Evolutionary conservation across 2,329 filamentous ascomycete species (phyloP).

Genomic region (Fusarium nygamai): DNA sequence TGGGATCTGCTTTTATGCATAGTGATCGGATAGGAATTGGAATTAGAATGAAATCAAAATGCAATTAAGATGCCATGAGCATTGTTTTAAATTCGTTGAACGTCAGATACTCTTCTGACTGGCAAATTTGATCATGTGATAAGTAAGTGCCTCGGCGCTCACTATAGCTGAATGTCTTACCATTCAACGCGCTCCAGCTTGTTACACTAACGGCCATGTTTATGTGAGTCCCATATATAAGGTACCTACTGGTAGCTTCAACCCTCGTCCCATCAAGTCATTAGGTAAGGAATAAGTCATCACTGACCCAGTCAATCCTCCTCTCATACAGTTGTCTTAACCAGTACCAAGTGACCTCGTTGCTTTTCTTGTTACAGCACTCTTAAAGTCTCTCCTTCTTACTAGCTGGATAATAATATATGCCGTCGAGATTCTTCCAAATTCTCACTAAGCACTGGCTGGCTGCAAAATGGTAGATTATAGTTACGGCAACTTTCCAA

Average conservation of each 20-base stretch:
- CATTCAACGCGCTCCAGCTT: no score
- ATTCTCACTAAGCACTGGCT: not conserved
- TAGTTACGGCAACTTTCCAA: not conserved
- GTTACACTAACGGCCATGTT: not conserved
- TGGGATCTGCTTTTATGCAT: conserved; percentile 4
- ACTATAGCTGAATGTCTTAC: not conserved
- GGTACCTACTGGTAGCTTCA: not conserved
- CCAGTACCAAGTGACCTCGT: not conserved
- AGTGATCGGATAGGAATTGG: not conserved
- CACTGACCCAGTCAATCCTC: not conserved
- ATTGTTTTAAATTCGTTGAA: conserved; percentile 17
- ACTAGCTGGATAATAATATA: not conserved
- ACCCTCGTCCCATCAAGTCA: not conserved
- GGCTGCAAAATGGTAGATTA: not conserved
- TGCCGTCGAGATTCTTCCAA: not conserved
- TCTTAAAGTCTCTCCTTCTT: not conserved
- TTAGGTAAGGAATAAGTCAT: not conserved
- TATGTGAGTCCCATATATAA: not conserved
- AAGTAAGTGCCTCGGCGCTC: not conserved
- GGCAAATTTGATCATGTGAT: not conserved
- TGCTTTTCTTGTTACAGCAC: not conserved
- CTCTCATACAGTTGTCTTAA: not conserved
- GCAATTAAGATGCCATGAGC: conserved; percentile 16
- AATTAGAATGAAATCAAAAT: conserved; percentile 16
- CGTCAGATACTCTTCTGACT: not conserved